Evolutionary conservation across 208 protist species (phyloP).

Genomic region (Acanthamoeba royreba): DNA sequence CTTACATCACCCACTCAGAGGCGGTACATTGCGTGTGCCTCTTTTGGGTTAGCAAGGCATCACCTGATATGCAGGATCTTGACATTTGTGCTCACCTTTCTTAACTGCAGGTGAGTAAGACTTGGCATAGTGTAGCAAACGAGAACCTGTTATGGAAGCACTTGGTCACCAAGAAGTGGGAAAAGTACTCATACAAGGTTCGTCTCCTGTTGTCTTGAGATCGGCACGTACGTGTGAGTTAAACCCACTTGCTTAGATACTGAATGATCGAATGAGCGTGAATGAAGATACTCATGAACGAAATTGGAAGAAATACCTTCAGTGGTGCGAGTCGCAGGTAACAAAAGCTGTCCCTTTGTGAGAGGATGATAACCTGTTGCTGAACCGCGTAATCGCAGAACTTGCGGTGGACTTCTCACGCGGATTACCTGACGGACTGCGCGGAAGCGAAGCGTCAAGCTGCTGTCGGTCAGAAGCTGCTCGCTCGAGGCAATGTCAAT

Average conservation of each 20-base stretch:
- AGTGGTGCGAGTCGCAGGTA: slow-evolving; percentile 27
- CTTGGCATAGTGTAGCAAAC: not conserved
- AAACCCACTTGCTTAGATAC: too few species aligned
- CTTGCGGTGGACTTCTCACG: not conserved
- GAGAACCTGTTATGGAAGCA: slow-evolving; percentile 31
- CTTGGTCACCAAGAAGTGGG: slow-evolving; percentile 34
- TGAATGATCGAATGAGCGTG: not conserved
- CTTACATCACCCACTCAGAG: not conserved
- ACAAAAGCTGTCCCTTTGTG: too few species aligned
- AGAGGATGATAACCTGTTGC: too few species aligned
- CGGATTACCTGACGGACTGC: not conserved
- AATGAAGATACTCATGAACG: not conserved
- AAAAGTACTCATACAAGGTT: slow-evolving; percentile 7
- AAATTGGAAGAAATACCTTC: slow-evolving; percentile 44
- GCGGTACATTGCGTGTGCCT: too few species aligned
- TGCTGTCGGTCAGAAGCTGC: not conserved
- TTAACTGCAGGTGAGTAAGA: not conserved
- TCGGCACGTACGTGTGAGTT: not conserved
- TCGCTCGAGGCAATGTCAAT: not conserved
- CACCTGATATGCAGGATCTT: not conserved
- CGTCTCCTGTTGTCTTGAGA: not conserved
- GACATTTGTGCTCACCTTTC: not conserved
- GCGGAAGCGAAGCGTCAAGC: not conserved
- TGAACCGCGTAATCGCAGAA: not conserved
- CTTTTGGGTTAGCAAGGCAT: not conserved